These are phyloP conservation scores for Lagenaria siceraria DNA, from an alignment of 306 rosid genomes.

Conservation along the genomic window DNA sequence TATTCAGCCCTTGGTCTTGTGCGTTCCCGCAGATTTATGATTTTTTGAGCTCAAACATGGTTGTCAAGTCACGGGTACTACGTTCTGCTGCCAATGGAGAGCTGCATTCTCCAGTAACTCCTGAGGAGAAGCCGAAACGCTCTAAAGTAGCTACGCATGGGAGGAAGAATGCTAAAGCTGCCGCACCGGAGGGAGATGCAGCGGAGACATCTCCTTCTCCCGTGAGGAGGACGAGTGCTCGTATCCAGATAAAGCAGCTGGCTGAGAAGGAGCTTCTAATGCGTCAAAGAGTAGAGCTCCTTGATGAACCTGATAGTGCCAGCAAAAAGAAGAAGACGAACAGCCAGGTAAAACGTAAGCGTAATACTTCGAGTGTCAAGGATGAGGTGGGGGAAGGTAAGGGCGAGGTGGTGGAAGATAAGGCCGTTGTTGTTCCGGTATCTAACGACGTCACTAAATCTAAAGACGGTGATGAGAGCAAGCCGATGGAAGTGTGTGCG, in stretches of 20 bases:
- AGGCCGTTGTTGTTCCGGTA: background rate
- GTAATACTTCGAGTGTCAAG: background rate
- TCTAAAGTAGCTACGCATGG: background rate
- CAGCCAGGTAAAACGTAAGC: background rate
- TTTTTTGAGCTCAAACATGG: background rate
- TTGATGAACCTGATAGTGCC: background rate
- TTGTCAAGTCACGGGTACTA: background rate
- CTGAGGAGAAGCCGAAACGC: constrained; percentile 1
- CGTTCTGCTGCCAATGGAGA: background rate
- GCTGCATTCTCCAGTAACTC: background rate
- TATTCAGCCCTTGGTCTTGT: background rate
- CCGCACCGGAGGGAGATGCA: background rate
- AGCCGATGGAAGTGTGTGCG: background rate
- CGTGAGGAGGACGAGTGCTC: constrained; percentile 5
- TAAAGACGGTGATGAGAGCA: background rate
- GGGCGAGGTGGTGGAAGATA: background rate
- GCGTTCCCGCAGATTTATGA: background rate
- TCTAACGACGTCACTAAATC: background rate
- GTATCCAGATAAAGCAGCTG: background rate
- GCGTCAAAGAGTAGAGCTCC: constrained; percentile 14
- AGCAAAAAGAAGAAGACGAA: constrained; percentile 5
- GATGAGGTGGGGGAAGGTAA: background rate
- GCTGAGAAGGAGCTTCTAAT: constrained; percentile 8
- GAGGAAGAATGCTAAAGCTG: background rate
- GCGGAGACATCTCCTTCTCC: background rate